Evolutionary conservation across 495 filamentous ascomycete species (phyloP).

Genomic region (Aspergillus ostianus): DNA sequence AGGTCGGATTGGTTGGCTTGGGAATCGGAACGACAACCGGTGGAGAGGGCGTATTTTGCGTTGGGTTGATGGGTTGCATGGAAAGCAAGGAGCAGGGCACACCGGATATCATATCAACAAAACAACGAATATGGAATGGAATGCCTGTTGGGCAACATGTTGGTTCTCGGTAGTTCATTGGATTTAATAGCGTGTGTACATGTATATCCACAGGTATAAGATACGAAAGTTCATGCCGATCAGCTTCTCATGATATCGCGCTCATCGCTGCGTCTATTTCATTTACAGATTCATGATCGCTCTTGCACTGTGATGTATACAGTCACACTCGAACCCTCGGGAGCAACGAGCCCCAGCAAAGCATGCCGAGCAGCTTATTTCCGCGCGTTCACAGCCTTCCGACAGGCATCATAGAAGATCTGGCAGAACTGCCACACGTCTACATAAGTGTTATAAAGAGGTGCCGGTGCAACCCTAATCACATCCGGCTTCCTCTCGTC

Average conservation of each 20-base stretch:
- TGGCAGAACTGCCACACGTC: conserved; percentile 78
- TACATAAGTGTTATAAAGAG: conserved; percentile 80
- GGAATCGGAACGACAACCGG: conserved; percentile 75
- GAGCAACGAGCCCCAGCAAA: too few species aligned
- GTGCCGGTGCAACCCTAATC: conserved; percentile 85
- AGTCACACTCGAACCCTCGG: neutral
- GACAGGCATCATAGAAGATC: conserved; percentile 43
- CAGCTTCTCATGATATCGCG: neutral
- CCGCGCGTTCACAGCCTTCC: conserved; percentile 27
- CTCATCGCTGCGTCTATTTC: neutral
- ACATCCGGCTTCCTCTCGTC: conserved; percentile 92
- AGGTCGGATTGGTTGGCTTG: conserved; percentile 94
- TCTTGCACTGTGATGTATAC: neutral
- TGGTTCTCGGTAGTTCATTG: neutral
- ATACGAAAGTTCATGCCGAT: neutral
- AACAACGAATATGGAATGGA: neutral
- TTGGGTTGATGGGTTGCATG: conserved; percentile 31
- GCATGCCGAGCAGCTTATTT: conserved; percentile 6
- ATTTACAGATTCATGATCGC: neutral
- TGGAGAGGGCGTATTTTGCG: conserved; percentile 65
- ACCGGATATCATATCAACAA: neutral
- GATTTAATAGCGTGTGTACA: neutral
- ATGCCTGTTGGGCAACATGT: neutral
- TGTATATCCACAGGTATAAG: neutral
- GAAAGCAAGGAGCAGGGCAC: neutral